Conservation (phyloP, 768 basidiomycete species). For the Boletus bicolor region DNA sequence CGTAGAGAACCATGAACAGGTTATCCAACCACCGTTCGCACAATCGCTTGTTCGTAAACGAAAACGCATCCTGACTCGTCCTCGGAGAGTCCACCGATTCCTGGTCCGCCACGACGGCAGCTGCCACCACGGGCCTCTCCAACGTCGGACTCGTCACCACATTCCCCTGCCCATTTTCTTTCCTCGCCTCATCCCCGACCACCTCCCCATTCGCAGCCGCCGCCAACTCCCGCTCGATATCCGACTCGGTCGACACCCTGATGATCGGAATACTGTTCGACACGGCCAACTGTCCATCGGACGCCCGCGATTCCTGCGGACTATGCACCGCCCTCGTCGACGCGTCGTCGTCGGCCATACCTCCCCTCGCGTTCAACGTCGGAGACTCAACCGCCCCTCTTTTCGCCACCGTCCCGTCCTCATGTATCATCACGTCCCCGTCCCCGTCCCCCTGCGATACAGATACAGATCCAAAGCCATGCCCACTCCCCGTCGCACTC, state of each 20-base stretch:
- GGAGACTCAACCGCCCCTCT: slow-evolving; percentile 11
- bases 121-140: slow-evolving; percentile 45
- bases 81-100: slow-evolving; percentile 23
- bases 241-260: slow-evolving; percentile 70
- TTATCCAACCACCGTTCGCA: slow-evolving; percentile 99
- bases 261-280: slow-evolving; percentile 58
- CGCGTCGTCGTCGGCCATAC: slow-evolving; percentile 57
- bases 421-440: slow-evolving; percentile 50
- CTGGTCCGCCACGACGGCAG: slow-evolving; percentile 30
- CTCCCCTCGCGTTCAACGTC: slow-evolving; percentile 3
- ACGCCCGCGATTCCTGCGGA: slow-evolving; percentile 22
- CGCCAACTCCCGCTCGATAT: slow-evolving; percentile 44
- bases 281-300: slow-evolving; percentile 25
- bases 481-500: slow-evolving; percentile 24
- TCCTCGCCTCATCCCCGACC: background rate
- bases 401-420: slow-evolving; percentile 53
- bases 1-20: slow-evolving; percentile 96
- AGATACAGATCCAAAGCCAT: slow-evolving; percentile 18
- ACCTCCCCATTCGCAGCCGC: slow-evolving; percentile 27
- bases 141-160: slow-evolving; percentile 29
- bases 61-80: slow-evolving; percentile 60
- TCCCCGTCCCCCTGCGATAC: slow-evolving; percentile 17
- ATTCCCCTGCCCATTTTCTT: slow-evolving; percentile 5
- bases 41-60: slow-evolving; percentile 93
- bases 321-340: slow-evolving; percentile 60